These are phyloP conservation scores for Apiospora saccharicola DNA, from an alignment of 2,329 filamentous ascomycete genomes.

Conservation along the genomic window DNA sequence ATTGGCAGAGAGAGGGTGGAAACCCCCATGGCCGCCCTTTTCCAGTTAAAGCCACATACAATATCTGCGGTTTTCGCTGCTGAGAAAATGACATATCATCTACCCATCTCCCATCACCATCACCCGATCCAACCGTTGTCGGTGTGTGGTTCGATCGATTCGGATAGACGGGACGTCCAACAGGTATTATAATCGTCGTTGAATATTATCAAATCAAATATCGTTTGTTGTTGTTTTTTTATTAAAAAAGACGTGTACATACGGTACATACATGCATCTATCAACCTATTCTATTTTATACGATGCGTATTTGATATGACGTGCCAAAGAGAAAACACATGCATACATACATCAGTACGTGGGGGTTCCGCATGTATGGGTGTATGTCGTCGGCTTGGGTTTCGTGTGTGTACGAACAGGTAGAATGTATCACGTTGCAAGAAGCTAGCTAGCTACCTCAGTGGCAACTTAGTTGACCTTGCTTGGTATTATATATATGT, in stretches of 20 bases:
- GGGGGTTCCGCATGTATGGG: conserved; percentile 20
- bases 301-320: background rate
- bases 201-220: background rate
- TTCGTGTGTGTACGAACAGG: background rate
- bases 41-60: conserved; percentile 9
- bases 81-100: conserved; percentile 15
- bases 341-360: background rate
- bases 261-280: too few relatives aligned
- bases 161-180: conserved; percentile 4
- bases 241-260: too few relatives aligned
- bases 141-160: background rate
- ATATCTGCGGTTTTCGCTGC: conserved; percentile 13
- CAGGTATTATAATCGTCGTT: background rate
- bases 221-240: background rate
- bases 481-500: background rate
- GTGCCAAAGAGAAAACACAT: background rate
- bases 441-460: background rate
- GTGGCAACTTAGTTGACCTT: background rate
- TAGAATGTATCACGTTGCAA: conserved; percentile 10
- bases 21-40: background rate
- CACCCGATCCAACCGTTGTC: background rate
- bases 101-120: conserved; percentile 7
- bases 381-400: conserved; percentile 11
- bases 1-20: background rate
- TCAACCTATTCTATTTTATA: background rate